Evolutionary conservation across 2,329 filamentous ascomycete genomes (phyloP), one percentile per base, ranked within the genome.

Genomic region (Ceratocystiopsis minuta): DNA sequence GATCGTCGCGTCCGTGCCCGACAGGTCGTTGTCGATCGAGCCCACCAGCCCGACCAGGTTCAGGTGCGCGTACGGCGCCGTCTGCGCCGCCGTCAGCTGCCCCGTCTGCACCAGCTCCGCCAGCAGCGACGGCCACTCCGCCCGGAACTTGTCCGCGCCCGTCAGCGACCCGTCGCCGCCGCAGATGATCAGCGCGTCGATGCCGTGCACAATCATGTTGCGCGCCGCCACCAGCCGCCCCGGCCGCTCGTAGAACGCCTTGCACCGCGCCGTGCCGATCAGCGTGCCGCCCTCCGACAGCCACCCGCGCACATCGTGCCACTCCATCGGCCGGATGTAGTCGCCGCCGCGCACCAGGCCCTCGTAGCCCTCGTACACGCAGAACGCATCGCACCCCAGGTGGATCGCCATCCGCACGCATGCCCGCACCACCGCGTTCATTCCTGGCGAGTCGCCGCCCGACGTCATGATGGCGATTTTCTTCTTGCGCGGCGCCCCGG

Each of bases 21-120:
- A 92, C 62, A 98, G 80, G 57, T 98, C 90, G 57, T 98, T 98
- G 68, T 98, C 90, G 55, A 98, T 98, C 42, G 86, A 94, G 44
- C 90, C 90, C 24, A 98, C 90, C 40, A 96, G 67, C 38, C 90
- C 90, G 42, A 96, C 88, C 51, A 98, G 94, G 62, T 96, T 98
- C 55, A 98, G 72, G 51, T 92, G 77, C 54, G 72, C 71, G 68
- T 85, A 93, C 2, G 82, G 80, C 37, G 75, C 67, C 45, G 84
- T 63, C 56, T 94, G 79, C 43, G 79, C 72, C 36, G 65, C 54
- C 7, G 74, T 78, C 52, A 95, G 68, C 54, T 88, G 70, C 41
- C 77, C 76, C 3, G 63, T 81, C 39, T 72, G 57, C 33, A 96
- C 80, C 47, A 98, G 72, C 65, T 98, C 90, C 41, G 83, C 67